Conservation (phyloP, 805 yeast species). For the Kodamaea kaohsiungensis region DNA sequence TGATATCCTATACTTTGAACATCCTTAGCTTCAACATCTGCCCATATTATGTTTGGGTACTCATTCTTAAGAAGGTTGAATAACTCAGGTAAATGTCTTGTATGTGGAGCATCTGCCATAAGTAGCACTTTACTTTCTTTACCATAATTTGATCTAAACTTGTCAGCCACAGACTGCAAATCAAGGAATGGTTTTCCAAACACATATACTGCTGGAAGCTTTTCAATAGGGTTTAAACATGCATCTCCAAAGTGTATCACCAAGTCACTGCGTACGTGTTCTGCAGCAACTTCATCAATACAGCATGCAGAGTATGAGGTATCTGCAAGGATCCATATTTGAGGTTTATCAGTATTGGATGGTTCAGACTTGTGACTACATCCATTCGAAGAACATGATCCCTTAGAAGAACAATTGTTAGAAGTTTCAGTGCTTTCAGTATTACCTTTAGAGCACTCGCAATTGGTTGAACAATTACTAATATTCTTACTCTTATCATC, state of each 20-base stretch:
- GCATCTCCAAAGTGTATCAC: slow-evolving; percentile 96
- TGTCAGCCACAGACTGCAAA: slow-evolving; percentile 30
- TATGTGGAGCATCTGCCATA: slow-evolving; percentile 76
- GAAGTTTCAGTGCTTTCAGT: neutral
- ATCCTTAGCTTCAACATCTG: slow-evolving; percentile 34
- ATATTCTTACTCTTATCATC: neutral
- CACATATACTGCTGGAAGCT: slow-evolving; percentile 74
- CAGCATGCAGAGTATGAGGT: slow-evolving; percentile 96
- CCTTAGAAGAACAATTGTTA: neutral
- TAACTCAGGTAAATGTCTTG: slow-evolving; percentile 44
- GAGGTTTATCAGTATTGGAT: neutral
- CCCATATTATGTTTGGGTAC: slow-evolving; percentile 32
- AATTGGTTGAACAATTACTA: neutral
- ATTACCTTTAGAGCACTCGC: neutral
- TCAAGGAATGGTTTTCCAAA: slow-evolving; percentile 70
- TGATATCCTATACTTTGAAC: slow-evolving; percentile 46
- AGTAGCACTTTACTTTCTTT: slow-evolving; percentile 49
- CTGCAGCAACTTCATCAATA: slow-evolving; percentile 95
- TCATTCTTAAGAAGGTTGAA: slow-evolving; percentile 30
- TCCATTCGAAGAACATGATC: neutral
- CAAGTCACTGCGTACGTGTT: slow-evolving; percentile 81
- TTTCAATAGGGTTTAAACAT: slow-evolving; percentile 77
- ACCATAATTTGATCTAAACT: slow-evolving; percentile 43
- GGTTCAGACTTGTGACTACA: neutral
- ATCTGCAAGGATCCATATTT: slow-evolving; percentile 83